Conservation (phyloP, 306 rosid species). For the Notholithocarpus densiflorus region DNA sequence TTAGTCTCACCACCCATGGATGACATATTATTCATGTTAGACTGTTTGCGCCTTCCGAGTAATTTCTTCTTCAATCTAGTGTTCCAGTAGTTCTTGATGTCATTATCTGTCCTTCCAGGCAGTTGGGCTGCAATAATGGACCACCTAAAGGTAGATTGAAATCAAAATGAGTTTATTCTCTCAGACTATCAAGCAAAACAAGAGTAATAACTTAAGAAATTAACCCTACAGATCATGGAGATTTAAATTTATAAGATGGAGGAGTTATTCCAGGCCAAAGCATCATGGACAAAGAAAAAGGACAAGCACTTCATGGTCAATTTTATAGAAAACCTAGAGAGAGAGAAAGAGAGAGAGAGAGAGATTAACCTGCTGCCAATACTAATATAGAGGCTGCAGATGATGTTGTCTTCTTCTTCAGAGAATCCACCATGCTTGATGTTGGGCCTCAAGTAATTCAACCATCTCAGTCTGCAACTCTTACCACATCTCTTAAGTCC, state of each 20-base stretch:
- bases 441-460: slow-evolving; percentile 92
- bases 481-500: slow-evolving; percentile 99
- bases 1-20: slow-evolving; percentile 17
- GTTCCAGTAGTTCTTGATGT: slow-evolving; percentile 97
- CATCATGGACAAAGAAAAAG: slow-evolving; percentile 39
- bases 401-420: slow-evolving; percentile 97
- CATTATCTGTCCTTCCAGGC: slow-evolving; percentile 98
- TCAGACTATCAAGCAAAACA: slow-evolving; percentile 5
- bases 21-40: slow-evolving; percentile 18
- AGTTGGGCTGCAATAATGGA: slow-evolving; percentile 96
- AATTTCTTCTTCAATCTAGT: slow-evolving; percentile 88
- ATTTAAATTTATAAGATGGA: not conserved
- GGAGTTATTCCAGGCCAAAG: not conserved
- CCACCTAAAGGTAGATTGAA: slow-evolving; percentile 61
- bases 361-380: slow-evolving; percentile 88
- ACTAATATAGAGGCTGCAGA: slow-evolving; percentile 93
- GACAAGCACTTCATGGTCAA: slow-evolving; percentile 50
- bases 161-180: slow-evolving; percentile 22
- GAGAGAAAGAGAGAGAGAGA: slow-evolving; percentile 21
- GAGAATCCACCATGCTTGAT: slow-evolving; percentile 99
- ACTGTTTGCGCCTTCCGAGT: slow-evolving; percentile 80
- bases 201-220: slow-evolving; percentile 1
- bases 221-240: slow-evolving; percentile 8
- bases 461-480: slow-evolving; percentile 93
- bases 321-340: slow-evolving; percentile 6